Evolutionary conservation across 768 basidiomycete genomes (phyloP).

Genomic region (Psilocybe tampanensis): DNA sequence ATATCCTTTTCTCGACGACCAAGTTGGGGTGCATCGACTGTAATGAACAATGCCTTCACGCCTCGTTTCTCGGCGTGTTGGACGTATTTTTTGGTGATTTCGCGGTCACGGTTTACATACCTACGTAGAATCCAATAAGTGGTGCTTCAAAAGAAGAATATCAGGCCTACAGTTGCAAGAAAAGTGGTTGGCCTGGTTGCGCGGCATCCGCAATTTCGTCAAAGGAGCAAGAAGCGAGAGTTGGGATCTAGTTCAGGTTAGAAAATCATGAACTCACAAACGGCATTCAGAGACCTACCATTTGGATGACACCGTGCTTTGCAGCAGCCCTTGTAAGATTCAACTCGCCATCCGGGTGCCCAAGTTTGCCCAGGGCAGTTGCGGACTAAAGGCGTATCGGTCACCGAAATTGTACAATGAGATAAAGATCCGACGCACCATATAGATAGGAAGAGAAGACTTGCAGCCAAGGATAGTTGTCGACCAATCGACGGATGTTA

Average conservation of each 20-base stretch:
- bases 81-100: slow-evolving; percentile 82
- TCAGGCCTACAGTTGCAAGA: slow-evolving; percentile 72
- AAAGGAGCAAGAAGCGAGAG: slow-evolving; percentile 91
- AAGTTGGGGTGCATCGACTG: slow-evolving; percentile 96
- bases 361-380: slow-evolving; percentile 92
- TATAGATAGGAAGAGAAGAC: slow-evolving; percentile 35
- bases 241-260: slow-evolving; percentile 70
- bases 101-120: slow-evolving; percentile 89
- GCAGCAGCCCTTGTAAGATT: slow-evolving; percentile 89
- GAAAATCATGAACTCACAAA: background rate
- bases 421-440: slow-evolving; percentile 44
- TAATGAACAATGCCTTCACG: slow-evolving; percentile 93
- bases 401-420: background rate
- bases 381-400: slow-evolving; percentile 46
- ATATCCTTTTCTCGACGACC: slow-evolving; percentile 97
- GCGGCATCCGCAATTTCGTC: slow-evolving; percentile 90
- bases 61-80: slow-evolving; percentile 90
- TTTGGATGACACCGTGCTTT: slow-evolving; percentile 66
- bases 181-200: slow-evolving; percentile 73
- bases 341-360: slow-evolving; percentile 94
- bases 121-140: slow-evolving; percentile 33
- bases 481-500: slow-evolving; percentile 84
- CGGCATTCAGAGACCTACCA: slow-evolving; percentile 46
- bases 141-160: background rate
- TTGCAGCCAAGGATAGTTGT: slow-evolving; percentile 76